Percentiles rank a stretch among this genome's conserved stretches.
Evolutionary conservation across 495 filamentous ascomycete genomes (phyloP).

Genomic region (Hypoxylon fuscum): DNA sequence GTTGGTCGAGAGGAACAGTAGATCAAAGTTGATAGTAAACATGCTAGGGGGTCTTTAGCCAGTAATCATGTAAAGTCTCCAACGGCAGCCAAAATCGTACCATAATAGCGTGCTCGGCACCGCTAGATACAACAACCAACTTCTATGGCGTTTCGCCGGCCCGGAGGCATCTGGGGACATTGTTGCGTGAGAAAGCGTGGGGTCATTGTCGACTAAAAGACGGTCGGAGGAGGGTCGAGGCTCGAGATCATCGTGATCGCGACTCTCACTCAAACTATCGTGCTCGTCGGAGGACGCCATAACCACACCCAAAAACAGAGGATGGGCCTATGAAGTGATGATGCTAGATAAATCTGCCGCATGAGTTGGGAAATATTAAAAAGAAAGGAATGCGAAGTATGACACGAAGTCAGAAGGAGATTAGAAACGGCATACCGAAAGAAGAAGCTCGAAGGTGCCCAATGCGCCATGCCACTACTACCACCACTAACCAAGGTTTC

Average conservation of each 20-base stretch:
- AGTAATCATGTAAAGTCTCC: background rate
- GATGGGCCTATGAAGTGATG: background rate
- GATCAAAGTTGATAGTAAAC: constrained; percentile 13
- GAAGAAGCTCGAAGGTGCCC: background rate
- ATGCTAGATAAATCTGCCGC: background rate
- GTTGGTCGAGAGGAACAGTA: constrained; percentile 12
- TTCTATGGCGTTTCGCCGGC: background rate
- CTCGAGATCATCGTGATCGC: constrained; percentile 4
- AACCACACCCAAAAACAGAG: too few relatives aligned
- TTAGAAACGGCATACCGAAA: background rate
- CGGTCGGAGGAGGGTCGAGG: background rate
- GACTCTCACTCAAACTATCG: background rate
- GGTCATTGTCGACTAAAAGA: background rate
- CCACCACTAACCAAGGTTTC: background rate
- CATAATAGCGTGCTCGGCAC: constrained; percentile 6
- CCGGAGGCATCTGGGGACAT: background rate
- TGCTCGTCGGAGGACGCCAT: background rate
- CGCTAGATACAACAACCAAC: constrained; percentile 5
- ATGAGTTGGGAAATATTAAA: background rate
- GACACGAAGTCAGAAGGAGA: background rate
- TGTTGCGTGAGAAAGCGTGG: background rate
- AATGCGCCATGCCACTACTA: background rate
- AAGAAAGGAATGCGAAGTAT: background rate
- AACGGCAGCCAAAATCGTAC: background rate
- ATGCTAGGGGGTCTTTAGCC: constrained; percentile 1